These are phyloP conservation scores for Yamadazyma triangularis DNA, from an alignment of 1,139 yeast species.

Conservation along the genomic window DNA sequence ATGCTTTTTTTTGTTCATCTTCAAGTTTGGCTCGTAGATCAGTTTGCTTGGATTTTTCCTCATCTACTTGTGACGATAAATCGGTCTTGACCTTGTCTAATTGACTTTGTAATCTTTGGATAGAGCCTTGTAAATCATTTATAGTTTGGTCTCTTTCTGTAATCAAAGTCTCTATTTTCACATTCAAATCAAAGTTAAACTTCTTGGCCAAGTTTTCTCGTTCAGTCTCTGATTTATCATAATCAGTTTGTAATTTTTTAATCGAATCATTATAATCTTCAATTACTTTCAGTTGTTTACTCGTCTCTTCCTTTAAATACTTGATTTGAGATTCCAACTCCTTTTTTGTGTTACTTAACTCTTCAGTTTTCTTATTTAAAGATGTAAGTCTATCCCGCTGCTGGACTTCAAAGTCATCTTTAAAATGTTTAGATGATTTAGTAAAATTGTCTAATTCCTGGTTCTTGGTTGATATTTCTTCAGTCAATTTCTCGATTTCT, in stretches of 20 bases:
- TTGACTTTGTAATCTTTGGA: too few relatives aligned
- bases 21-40: too few relatives aligned
- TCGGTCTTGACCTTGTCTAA: too few relatives aligned
- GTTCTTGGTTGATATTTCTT: conserved; percentile 6
- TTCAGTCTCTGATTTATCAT: conserved; percentile 7
- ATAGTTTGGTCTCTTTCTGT: conserved; percentile 21
- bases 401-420: conserved; percentile 2
- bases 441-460: conserved; percentile 3
- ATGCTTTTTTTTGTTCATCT: conserved; percentile 1
- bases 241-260: conserved; percentile 6
- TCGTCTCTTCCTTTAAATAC: neutral
- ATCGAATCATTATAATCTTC: neutral
- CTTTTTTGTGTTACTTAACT: conserved; percentile 7
- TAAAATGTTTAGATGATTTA: conserved; percentile 1
- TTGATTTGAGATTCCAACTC: conserved; percentile 2
- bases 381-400: neutral
- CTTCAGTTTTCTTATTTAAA: conserved; percentile 4
- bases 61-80: neutral
- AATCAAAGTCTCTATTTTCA: conserved; percentile 24
- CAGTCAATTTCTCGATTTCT: conserved; percentile 8
- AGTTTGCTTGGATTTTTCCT: neutral
- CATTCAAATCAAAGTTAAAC: conserved; percentile 25
- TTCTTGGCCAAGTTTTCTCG: conserved; percentile 16
- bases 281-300: conserved; percentile 1
- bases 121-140: conserved; percentile 4